A percentile compares a stretch with the other conserved stretches of the same genome.
Evolutionary conservation across 2,329 filamentous ascomycete species (phyloP).

Genomic region (Alternaria sp.): DNA sequence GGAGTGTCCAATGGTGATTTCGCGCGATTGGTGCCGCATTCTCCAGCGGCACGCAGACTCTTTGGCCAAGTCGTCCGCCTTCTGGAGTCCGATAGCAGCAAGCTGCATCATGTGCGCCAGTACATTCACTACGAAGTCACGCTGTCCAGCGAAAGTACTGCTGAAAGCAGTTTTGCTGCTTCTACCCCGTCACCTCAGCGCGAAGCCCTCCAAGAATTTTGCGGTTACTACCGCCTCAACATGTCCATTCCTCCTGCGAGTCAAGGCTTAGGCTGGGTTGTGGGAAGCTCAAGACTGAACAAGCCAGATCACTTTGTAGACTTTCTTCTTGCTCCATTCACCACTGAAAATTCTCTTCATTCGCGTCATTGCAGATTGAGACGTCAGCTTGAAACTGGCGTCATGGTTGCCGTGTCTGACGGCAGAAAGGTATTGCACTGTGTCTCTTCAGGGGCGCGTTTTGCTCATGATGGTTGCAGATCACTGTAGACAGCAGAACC

Average conservation of each 20-base stretch:
- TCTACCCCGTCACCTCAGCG: not conserved
- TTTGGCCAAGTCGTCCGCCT: not conserved
- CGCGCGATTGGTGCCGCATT: not conserved
- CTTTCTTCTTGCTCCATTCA: conserved; percentile 3
- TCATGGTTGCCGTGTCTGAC: conserved; percentile 1
- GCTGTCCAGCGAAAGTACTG: not conserved
- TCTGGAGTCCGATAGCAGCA: not conserved
- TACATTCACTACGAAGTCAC: conserved; percentile 3
- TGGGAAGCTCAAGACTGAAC: conserved; percentile 1
- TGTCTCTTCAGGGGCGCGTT: not conserved
- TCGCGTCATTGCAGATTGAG: not conserved
- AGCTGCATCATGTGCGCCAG: conserved; percentile 1
- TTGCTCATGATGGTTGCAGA: not conserved
- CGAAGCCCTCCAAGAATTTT: not conserved
- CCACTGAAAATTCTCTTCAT: not conserved
- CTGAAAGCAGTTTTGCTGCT: not conserved
- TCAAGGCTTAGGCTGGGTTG: conserved; percentile 2
- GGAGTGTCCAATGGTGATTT: not conserved
- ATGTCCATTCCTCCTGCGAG: conserved; percentile 4
- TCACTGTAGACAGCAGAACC: conserved; percentile 1
- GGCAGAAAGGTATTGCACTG: conserved; percentile 2
- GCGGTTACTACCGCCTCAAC: conserved; percentile 7
- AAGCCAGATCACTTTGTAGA: conserved; percentile 6
- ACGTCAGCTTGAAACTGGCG: conserved; percentile 1
- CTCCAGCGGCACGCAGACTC: not conserved